Conservation (phyloP, 306 rosid genomes). For the Vicia sativa region DNA sequence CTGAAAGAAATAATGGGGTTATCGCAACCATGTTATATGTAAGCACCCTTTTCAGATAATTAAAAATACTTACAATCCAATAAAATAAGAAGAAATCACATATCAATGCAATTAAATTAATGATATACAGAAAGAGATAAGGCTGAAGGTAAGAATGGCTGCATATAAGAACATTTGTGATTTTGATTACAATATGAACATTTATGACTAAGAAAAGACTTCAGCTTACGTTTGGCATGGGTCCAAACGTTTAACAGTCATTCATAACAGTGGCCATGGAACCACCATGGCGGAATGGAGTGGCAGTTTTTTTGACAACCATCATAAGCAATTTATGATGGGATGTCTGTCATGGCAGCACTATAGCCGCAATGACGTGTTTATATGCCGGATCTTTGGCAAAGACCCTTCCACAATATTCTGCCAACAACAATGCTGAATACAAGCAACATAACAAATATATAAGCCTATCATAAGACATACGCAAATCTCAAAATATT, state of each 20-base stretch:
- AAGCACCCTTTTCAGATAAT: slow-evolving; percentile 14
- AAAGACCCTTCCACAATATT: too few relatives aligned
- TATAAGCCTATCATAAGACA: too few relatives aligned
- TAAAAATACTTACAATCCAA: slow-evolving; percentile 1
- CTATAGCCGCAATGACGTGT: background rate
- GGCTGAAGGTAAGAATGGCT: background rate
- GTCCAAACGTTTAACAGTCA: slow-evolving; percentile 12
- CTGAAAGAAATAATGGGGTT: slow-evolving; percentile 47
- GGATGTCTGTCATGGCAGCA: background rate
- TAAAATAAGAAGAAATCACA: slow-evolving; percentile 19
- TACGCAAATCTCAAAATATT: too few relatives aligned
- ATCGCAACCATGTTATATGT: slow-evolving; percentile 12
- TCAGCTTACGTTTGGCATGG: background rate
- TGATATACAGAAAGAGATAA: slow-evolving; percentile 10
- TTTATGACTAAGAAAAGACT: background rate
- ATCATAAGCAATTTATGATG: background rate
- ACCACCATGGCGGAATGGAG: background rate
- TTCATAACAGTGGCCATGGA: background rate
- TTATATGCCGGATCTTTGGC: background rate
- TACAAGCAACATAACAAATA: background rate
- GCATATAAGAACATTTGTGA: too few relatives aligned
- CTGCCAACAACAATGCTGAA: background rate
- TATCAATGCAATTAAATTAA: slow-evolving; percentile 1
- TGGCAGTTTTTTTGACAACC: background rate
- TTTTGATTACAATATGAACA: background rate